Conservation (phyloP, 208 protist genomes). For the Crithidia brevicula region DNA sequence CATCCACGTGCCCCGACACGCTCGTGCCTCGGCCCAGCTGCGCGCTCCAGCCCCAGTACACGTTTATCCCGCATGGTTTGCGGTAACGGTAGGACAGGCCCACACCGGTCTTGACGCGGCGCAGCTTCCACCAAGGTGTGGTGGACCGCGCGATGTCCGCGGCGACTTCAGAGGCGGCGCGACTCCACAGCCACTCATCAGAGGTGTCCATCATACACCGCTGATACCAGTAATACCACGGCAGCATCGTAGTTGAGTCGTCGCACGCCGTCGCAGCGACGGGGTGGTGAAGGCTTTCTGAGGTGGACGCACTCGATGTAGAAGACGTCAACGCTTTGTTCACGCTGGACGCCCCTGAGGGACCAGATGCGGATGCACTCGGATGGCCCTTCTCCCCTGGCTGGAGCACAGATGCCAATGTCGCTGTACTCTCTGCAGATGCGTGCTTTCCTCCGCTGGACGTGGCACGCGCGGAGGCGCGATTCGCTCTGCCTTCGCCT, state of each 20-base stretch:
- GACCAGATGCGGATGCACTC: too few species aligned
- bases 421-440: too few species aligned
- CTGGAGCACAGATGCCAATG: too few species aligned
- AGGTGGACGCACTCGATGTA: too few species aligned
- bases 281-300: too few species aligned
- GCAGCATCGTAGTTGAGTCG: too few species aligned
- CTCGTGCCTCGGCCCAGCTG: slow-evolving; percentile 48
- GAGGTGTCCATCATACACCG: slow-evolving; percentile 30
- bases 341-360: too few species aligned
- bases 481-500: too few species aligned
- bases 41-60: slow-evolving; percentile 67
- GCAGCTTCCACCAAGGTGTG: slow-evolving; percentile 48
- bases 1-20: slow-evolving; percentile 71
- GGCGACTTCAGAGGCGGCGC: slow-evolving; percentile 23
- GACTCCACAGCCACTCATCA: slow-evolving; percentile 37
- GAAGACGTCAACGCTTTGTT: too few species aligned
- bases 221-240: slow-evolving; percentile 32
- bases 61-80: slow-evolving; percentile 69
- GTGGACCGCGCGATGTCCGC: slow-evolving; percentile 9
- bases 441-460: too few species aligned
- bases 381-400: too few species aligned
- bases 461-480: too few species aligned
- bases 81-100: slow-evolving; percentile 76
- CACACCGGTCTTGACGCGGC: slow-evolving; percentile 61
- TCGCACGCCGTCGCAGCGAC: background rate